phyloP scores from a whole-genome alignment of 1,139 yeast genomes.

The Diutina neorugosa region DNA sequence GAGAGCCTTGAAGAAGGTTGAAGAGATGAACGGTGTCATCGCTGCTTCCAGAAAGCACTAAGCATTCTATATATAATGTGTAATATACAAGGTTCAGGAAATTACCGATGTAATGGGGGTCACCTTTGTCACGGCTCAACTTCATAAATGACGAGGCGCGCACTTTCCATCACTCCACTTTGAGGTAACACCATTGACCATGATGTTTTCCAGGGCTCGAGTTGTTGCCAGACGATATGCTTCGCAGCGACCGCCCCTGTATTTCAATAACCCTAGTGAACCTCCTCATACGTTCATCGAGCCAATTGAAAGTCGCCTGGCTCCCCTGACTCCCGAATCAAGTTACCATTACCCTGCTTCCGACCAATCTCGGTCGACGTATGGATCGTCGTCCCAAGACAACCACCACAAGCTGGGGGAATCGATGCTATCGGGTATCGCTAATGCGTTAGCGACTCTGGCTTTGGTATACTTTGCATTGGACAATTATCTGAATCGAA shows the following conservation, averaged over 20 bases:
- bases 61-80: slow-evolving; percentile 8
- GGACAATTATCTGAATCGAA: slow-evolving; percentile 36
- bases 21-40: slow-evolving; percentile 93
- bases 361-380: not conserved
- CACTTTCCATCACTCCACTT: not conserved
- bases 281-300: not conserved
- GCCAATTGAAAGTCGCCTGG: not conserved
- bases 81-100: slow-evolving; percentile 3
- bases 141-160: not conserved
- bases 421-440: slow-evolving; percentile 10
- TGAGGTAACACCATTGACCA: not conserved
- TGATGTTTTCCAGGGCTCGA: not conserved
- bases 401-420: not conserved
- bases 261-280: not conserved
- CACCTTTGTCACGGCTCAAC: too few species aligned
- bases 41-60: slow-evolving; percentile 91
- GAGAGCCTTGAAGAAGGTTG: slow-evolving; percentile 99
- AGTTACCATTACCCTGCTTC: not conserved
- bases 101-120: not conserved
- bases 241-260: not conserved
- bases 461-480: slow-evolving; percentile 36
- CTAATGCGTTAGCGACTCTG: slow-evolving; percentile 25
- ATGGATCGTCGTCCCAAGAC: not conserved
- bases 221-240: not conserved
- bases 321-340: not conserved